Evolutionary conservation across 805 yeast species (phyloP), one percentile per base, ranked within the genome.

Genomic region (Isabelozyma rhagii): DNA sequence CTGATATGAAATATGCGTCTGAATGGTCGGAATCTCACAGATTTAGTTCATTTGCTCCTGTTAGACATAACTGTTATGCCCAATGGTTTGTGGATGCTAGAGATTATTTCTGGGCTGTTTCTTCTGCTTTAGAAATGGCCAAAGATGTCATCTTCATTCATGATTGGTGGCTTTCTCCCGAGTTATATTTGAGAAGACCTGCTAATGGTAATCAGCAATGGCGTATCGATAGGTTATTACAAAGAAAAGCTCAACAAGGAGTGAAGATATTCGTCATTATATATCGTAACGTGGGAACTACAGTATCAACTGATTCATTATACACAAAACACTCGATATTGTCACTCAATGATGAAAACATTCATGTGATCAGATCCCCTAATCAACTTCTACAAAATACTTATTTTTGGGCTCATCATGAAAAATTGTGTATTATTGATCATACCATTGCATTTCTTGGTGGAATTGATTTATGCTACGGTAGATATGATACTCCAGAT

Each of bases 121-220:
- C 96, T 29, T 84, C 91, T 9, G 99, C 98, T 0, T 73, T 94
- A 48, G 90, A 87, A 56, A 85, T 89, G 88, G 98, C 99, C 0
- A 84, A 84, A 56, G 98, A 94, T 72, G 93, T 87, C 1, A 86
- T 94, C 34, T 94, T 85, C 64, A 90, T 94, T 45, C 97, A 94
- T 62, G 99, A 93, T 61, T 94, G 99, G 99, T 94, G 99, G 99
- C 74, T 94, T 25, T 81, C 93, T 4, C 99, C 99, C 0, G 99
- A 94, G 66, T 64, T 94, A 3, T 96, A 94, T 60, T 73, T 94
- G 70, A 80, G 99, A 54, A 76, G 99, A 46, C 99, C 99, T 0
- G 93, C 96, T 0, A 86, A 89, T 66, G 97, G 97, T 8, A 93
- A 93, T 59, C 98, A 94, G 66, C 86, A 89, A 54, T 94, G 90